A percentile compares a stretch with the other conserved stretches of the same genome.
Evolutionary conservation across 768 basidiomycete genomes (phyloP).

Genomic region (Tylopilus plumbeoviolaceoides): DNA sequence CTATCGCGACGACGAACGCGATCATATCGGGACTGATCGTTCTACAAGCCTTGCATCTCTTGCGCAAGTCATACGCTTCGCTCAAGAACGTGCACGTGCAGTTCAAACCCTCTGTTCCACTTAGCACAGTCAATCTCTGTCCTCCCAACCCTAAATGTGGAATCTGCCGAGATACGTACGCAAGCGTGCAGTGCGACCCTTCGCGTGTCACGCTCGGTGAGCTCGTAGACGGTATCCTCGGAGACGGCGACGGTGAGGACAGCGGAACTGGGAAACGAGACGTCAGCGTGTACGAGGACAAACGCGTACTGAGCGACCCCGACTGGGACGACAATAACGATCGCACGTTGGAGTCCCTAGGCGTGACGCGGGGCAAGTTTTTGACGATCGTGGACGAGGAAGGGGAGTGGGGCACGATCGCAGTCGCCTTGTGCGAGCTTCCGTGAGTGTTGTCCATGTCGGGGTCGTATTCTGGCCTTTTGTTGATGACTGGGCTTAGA

Average conservation of each 20-base stretch:
- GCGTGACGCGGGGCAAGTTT: constrained; percentile 80
- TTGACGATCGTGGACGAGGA: constrained; percentile 88
- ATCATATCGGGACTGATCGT: constrained; percentile 95
- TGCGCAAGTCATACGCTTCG: constrained; percentile 57
- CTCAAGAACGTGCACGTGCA: constrained; percentile 77
- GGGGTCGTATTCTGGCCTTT: neutral
- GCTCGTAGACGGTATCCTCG: constrained; percentile 64
- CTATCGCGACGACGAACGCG: constrained; percentile 98
- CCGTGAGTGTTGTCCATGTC: constrained; percentile 50
- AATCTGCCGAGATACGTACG: constrained; percentile 84
- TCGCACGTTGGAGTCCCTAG: constrained; percentile 76
- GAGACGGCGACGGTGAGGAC: constrained; percentile 37
- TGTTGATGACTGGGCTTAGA: constrained; percentile 29
- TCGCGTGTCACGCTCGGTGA: constrained; percentile 64
- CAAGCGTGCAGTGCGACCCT: constrained; percentile 69
- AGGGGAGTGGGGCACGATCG: constrained; percentile 65
- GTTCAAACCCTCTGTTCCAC: constrained; percentile 73
- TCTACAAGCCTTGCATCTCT: constrained; percentile 82
- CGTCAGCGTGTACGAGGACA: constrained; percentile 83
- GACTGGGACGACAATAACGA: constrained; percentile 91
- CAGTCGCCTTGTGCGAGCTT: constrained; percentile 61
- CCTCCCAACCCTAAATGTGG: constrained; percentile 76
- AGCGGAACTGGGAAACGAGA: constrained; percentile 44
- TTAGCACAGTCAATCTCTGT: constrained; percentile 64
- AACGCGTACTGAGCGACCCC: constrained; percentile 82